A percentile compares a stretch with the other conserved stretches of the same genome.
Evolutionary conservation across 2,329 filamentous ascomycete genomes (phyloP).

Genomic region (Chalara sp.): DNA sequence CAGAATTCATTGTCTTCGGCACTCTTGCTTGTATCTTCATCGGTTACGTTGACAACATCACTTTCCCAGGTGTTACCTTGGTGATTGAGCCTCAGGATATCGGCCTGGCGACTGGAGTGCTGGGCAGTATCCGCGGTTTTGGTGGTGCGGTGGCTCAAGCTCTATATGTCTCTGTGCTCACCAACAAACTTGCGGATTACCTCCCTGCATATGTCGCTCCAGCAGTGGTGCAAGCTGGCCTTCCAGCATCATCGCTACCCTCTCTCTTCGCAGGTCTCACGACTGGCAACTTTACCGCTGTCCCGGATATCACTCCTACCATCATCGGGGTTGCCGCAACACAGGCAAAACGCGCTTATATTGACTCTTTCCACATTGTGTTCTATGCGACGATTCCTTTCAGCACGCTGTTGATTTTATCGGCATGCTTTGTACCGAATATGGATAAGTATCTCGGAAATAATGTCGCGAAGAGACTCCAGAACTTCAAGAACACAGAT

Average conservation of each 20-base stretch:
- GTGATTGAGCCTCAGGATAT: slow-evolving; percentile 39
- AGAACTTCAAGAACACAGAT: too few relatives aligned
- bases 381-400: slow-evolving; percentile 30
- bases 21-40: slow-evolving; percentile 27
- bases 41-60: slow-evolving; percentile 34
- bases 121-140: slow-evolving; percentile 38
- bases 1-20: not conserved
- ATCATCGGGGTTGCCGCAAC: slow-evolving; percentile 30
- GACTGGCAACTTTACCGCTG: slow-evolving; percentile 25
- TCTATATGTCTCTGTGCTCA: slow-evolving; percentile 31
- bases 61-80: slow-evolving; percentile 37
- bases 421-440: slow-evolving; percentile 17
- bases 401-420: slow-evolving; percentile 24
- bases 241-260: slow-evolving; percentile 28
- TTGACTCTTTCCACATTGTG: slow-evolving; percentile 29
- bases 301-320: slow-evolving; percentile 29
- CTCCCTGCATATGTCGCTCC: slow-evolving; percentile 29
- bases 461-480: not conserved
- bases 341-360: not conserved
- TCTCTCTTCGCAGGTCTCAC: slow-evolving; percentile 29
- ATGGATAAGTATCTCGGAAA: not conserved
- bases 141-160: slow-evolving; percentile 33
- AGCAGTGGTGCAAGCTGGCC: slow-evolving; percentile 29
- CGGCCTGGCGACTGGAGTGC: slow-evolving; percentile 36
- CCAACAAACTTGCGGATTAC: slow-evolving; percentile 29